These are phyloP conservation scores for Coemansia sp. DNA, from an alignment of 192 early-diverging fungal species.

Conservation along the genomic window DNA sequence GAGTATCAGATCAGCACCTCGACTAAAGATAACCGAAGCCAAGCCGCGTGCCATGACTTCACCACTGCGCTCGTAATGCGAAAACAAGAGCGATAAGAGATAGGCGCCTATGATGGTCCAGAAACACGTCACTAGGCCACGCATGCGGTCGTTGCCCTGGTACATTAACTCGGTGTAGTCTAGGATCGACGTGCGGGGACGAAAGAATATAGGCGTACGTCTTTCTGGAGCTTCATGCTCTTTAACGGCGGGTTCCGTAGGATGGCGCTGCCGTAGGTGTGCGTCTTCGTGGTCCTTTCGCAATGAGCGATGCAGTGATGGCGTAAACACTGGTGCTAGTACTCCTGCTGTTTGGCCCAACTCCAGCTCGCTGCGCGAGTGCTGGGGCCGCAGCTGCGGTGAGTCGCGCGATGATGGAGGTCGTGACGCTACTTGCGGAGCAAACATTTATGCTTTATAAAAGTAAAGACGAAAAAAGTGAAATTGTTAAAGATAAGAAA, in stretches of 20 bases:
- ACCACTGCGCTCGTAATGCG: slow-evolving; percentile 44
- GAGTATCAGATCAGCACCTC: slow-evolving; percentile 64
- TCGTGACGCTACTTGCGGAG: slow-evolving; percentile 24
- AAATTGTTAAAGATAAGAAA: neutral
- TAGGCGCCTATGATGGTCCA: slow-evolving; percentile 50
- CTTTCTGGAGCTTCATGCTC: neutral
- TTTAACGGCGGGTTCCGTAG: neutral
- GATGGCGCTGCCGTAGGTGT: neutral
- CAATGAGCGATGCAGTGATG: slow-evolving; percentile 32
- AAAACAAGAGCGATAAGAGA: slow-evolving; percentile 36
- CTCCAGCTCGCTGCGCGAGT: slow-evolving; percentile 32
- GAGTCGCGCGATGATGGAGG: slow-evolving; percentile 44
- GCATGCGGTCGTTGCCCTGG: slow-evolving; percentile 47
- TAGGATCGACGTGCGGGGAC: slow-evolving; percentile 45
- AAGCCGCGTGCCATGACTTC: slow-evolving; percentile 33
- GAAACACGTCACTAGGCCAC: slow-evolving; percentile 52
- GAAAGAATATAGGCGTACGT: slow-evolving; percentile 21
- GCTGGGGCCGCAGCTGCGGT: slow-evolving; percentile 24
- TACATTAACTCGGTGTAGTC: slow-evolving; percentile 56
- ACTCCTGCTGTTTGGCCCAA: slow-evolving; percentile 12
- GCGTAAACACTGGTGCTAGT: slow-evolving; percentile 28
- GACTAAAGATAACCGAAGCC: slow-evolving; percentile 37
- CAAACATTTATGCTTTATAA: slow-evolving; percentile 27
- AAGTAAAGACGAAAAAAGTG: neutral
- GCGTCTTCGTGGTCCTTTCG: slow-evolving; percentile 24